A percentile compares a stretch with the other conserved stretches of the same genome.
phyloP scores from a whole-genome alignment of 2,329 filamentous ascomycete genomes.

The Exserohilum rostratum region DNA sequence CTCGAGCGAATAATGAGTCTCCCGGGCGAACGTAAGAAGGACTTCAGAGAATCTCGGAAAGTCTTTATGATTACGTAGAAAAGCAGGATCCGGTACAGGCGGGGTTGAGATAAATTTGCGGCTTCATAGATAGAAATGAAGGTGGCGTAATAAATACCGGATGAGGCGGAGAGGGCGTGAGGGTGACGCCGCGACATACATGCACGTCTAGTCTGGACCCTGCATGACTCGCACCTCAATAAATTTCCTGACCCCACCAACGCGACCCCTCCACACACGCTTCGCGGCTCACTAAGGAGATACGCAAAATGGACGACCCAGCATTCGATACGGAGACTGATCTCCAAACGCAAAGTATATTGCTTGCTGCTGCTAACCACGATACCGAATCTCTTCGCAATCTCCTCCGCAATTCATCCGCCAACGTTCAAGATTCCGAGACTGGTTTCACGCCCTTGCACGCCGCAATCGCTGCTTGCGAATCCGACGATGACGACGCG shows the following conservation, averaged over 20 bases:
- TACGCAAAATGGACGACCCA: slow-evolving; percentile 39
- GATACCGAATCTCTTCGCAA: slow-evolving; percentile 71
- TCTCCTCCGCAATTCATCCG: slow-evolving; percentile 69
- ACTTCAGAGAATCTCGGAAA: too few relatives aligned
- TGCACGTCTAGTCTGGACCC: slow-evolving; percentile 1
- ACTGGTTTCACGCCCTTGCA: slow-evolving; percentile 90
- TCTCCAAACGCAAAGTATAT: slow-evolving; percentile 62
- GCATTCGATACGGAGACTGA: slow-evolving; percentile 50
- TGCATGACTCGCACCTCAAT: slow-evolving; percentile 17
- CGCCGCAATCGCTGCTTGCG: slow-evolving; percentile 75
- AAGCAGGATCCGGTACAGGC: too few relatives aligned
- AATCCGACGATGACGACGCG: slow-evolving; percentile 46
- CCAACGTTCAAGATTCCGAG: slow-evolving; percentile 78
- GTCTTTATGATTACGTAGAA: too few relatives aligned
- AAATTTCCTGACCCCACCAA: slow-evolving; percentile 18
- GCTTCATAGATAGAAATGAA: too few relatives aligned
- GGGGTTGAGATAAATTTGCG: too few relatives aligned
- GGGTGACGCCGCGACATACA: neutral
- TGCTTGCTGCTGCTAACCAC: slow-evolving; percentile 70
- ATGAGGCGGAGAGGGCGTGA: too few relatives aligned
- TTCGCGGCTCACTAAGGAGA: neutral
- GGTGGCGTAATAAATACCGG: too few relatives aligned
- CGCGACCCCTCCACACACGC: neutral
- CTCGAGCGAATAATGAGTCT: too few relatives aligned
- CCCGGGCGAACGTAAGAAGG: too few relatives aligned